phyloP scores from a whole-genome alignment of 2,329 filamentous ascomycete species.

The Blastomyces parvus region DNA sequence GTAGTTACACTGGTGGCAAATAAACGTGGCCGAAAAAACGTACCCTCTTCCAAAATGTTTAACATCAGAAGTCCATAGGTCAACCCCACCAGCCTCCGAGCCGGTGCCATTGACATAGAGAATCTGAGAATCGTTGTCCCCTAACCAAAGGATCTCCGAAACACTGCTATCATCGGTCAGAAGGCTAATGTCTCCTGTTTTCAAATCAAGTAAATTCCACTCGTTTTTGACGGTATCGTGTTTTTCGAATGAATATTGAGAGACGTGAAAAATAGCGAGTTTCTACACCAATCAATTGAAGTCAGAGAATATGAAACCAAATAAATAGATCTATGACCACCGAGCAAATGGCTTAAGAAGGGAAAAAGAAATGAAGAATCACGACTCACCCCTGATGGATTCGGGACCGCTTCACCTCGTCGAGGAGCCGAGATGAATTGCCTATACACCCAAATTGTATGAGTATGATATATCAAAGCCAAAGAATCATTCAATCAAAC shows the following conservation, averaged over 20 bases:
- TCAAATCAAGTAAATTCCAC: slow-evolving; percentile 63
- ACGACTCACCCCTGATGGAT: slow-evolving; percentile 32
- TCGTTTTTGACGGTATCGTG: slow-evolving; percentile 51
- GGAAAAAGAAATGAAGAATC: slow-evolving; percentile 2
- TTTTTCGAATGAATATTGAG: slow-evolving; percentile 68
- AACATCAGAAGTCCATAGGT: slow-evolving; percentile 31
- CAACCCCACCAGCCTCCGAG: slow-evolving; percentile 31
- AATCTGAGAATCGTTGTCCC: slow-evolving; percentile 52
- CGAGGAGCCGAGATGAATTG: slow-evolving; percentile 31
- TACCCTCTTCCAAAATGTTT: slow-evolving; percentile 27
- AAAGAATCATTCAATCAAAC: not conserved
- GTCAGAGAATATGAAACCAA: not conserved
- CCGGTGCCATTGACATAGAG: slow-evolving; percentile 46
- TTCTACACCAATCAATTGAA: slow-evolving; percentile 20
- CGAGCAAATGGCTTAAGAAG: not conserved
- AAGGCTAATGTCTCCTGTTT: slow-evolving; percentile 53
- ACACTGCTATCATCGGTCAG: slow-evolving; percentile 57
- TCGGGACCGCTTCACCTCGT: slow-evolving; percentile 29
- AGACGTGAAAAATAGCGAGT: slow-evolving; percentile 47
- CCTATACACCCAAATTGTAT: slow-evolving; percentile 17
- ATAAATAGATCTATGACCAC: not conserved
- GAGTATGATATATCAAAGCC: not conserved
- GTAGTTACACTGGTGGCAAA: not conserved
- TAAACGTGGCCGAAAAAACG: slow-evolving; percentile 7
- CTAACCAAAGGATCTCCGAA: slow-evolving; percentile 68